phyloP scores from a whole-genome alignment of 2,329 filamentous ascomycete genomes.

The Apiospora saccharicola region DNA sequence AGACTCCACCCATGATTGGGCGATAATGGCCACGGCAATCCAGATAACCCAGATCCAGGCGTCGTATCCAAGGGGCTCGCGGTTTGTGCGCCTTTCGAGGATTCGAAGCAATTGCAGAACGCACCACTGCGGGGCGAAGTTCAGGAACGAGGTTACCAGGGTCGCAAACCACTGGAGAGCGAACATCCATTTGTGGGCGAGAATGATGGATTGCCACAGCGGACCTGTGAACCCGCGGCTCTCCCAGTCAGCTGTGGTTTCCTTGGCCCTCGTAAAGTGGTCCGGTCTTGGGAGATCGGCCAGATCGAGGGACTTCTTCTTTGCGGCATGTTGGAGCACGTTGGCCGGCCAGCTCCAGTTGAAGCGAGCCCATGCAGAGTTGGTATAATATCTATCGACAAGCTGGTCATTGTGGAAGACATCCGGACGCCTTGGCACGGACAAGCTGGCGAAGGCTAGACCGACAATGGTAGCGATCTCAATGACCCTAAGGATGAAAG shows the following conservation, averaged over 20 bases:
- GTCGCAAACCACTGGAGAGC: slow-evolving; percentile 66
- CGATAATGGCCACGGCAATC: slow-evolving; percentile 66
- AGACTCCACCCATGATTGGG: slow-evolving; percentile 67
- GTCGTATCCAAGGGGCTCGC: slow-evolving; percentile 54
- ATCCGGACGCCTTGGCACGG: slow-evolving; percentile 71
- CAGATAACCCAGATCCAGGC: slow-evolving; percentile 74
- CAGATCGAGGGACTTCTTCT: slow-evolving; percentile 67
- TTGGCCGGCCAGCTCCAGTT: slow-evolving; percentile 70
- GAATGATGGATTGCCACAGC: slow-evolving; percentile 67
- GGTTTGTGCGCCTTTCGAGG: slow-evolving; percentile 63
- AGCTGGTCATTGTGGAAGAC: slow-evolving; percentile 65
- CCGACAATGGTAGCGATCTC: slow-evolving; percentile 55
- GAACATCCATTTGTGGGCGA: slow-evolving; percentile 64
- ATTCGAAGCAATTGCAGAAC: slow-evolving; percentile 70
- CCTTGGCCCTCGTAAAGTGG: slow-evolving; percentile 59
- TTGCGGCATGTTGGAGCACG: slow-evolving; percentile 61
- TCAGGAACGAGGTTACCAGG: slow-evolving; percentile 61
- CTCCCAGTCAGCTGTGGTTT: slow-evolving; percentile 59
- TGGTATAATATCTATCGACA: slow-evolving; percentile 71
- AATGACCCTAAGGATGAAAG: slow-evolving; percentile 55
- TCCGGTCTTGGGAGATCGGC: slow-evolving; percentile 69
- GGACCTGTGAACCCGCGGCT: slow-evolving; percentile 52
- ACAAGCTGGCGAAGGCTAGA: slow-evolving; percentile 57
- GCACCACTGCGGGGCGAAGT: slow-evolving; percentile 74
- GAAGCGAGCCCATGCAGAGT: slow-evolving; percentile 66